Percentiles rank a stretch among this genome's conserved stretches.
Conservation (phyloP, 768 basidiomycete genomes). For the Gloeophyllum trabeum region DNA sequence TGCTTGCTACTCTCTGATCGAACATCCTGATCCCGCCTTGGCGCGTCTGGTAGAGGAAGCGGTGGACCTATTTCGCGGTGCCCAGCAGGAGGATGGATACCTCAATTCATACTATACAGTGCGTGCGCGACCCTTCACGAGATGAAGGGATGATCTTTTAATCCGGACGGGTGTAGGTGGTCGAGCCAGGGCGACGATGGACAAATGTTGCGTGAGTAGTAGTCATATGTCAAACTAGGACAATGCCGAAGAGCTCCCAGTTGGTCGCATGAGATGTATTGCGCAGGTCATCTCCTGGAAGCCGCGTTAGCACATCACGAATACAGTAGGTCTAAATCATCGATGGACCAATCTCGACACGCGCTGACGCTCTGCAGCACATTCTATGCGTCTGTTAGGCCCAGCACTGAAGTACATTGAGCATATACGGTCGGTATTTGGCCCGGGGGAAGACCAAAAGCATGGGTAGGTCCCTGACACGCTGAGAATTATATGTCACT, state of each 20-base stretch:
- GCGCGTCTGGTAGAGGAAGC: conserved; percentile 10
- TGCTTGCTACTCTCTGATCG: conserved; percentile 8
- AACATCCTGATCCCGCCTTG: conserved; percentile 4
- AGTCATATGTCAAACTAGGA: neutral
- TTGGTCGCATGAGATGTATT: conserved; percentile 13
- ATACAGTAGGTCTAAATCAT: conserved; percentile 6
- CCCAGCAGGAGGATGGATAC: conserved; percentile 13
- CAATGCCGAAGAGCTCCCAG: neutral
- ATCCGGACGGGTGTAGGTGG: conserved; percentile 5
- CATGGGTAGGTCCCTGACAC: conserved; percentile 5
- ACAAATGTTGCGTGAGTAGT: conserved; percentile 10
- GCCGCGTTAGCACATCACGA: conserved; percentile 11
- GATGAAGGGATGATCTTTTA: neutral
- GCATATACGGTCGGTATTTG: conserved; percentile 9
- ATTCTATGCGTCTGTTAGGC: conserved; percentile 6
- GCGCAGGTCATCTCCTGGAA: conserved; percentile 12
- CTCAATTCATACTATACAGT: conserved; percentile 14
- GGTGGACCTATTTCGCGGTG: conserved; percentile 9
- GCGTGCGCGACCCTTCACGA: neutral
- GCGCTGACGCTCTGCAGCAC: conserved; percentile 4
- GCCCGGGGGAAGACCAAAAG: conserved; percentile 8
- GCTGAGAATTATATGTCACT: no score
- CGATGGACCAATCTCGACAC: neutral
- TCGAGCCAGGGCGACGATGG: conserved; percentile 11
- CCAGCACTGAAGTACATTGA: conserved; percentile 10